Evolutionary conservation across 106 monocot species (phyloP).

Genomic region (Allium cepa): DNA sequence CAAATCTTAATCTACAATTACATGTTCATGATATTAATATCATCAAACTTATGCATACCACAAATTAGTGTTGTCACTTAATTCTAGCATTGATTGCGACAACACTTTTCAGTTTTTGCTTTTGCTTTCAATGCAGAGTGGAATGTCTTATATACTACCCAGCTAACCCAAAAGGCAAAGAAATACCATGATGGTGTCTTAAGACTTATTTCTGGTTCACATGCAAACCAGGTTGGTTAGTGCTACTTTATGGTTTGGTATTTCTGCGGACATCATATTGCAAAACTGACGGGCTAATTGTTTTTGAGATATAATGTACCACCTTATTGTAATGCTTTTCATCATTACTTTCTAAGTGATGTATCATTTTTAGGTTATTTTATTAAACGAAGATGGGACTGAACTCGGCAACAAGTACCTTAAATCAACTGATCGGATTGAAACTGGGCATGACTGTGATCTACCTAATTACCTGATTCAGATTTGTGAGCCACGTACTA

Average conservation of each 20-base stretch:
- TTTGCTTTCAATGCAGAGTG: constrained; percentile 40
- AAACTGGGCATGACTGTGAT: constrained; percentile 15
- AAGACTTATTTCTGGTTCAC: constrained; percentile 31
- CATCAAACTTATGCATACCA: no score
- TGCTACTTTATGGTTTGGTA: not conserved
- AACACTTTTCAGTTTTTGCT: not conserved
- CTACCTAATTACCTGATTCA: constrained; percentile 28
- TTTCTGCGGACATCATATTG: not conserved
- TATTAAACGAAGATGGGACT: constrained; percentile 27
- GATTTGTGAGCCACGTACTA: constrained; percentile 19
- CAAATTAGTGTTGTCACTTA: no score
- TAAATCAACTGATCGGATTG: constrained; percentile 18
- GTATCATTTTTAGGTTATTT: constrained; percentile 11
- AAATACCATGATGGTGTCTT: constrained; percentile 82
- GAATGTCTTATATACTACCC: constrained; percentile 71
- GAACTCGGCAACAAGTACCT: constrained; percentile 28
- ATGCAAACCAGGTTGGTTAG: constrained; percentile 38
- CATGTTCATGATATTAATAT: no score
- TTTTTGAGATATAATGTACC: not conserved
- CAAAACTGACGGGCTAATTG: no score
- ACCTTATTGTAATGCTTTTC: not conserved
- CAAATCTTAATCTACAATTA: no score
- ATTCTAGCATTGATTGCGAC: no score
- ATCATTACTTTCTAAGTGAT: not conserved
- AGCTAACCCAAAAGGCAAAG: constrained; percentile 74